Evolutionary conservation across 495 filamentous ascomycete species (phyloP).

Genomic region (Penicillium egyptiacum): DNA sequence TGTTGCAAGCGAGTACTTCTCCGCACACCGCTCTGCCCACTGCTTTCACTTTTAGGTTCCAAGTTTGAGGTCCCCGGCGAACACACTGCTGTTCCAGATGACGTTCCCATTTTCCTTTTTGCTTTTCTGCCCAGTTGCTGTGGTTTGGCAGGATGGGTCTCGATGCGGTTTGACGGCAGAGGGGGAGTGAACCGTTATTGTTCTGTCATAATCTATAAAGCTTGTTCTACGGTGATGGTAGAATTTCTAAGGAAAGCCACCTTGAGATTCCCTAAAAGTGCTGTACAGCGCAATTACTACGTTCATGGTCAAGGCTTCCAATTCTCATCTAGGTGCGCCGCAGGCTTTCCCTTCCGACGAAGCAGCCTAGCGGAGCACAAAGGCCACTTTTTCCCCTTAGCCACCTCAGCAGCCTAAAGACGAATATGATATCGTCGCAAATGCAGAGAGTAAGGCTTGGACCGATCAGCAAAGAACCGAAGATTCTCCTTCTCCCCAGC

Average conservation of each 20-base stretch:
- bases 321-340: slow-evolving; percentile 3
- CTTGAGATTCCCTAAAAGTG: too few species aligned
- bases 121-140: too few species aligned
- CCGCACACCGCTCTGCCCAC: not conserved
- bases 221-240: too few species aligned
- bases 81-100: not conserved
- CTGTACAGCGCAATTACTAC: too few species aligned
- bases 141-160: too few species aligned
- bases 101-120: not conserved
- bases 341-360: slow-evolving; percentile 24
- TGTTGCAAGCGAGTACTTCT: not conserved
- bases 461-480: slow-evolving; percentile 28
- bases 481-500: slow-evolving; percentile 11
- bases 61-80: not conserved
- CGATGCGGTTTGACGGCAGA: too few species aligned
- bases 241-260: too few species aligned
- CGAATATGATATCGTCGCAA: slow-evolving; percentile 27
- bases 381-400: slow-evolving; percentile 22
- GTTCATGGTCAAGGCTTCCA: too few species aligned
- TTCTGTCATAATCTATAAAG: too few species aligned
- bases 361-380: slow-evolving; percentile 17
- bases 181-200: too few species aligned
- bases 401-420: slow-evolving; percentile 20
- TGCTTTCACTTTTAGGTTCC: not conserved
- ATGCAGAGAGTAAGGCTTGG: slow-evolving; percentile 23